Evolutionary conservation across 192 early-diverging fungal genomes (phyloP), one percentile per base, ranked within the genome.

Genomic region (Tieghemiomyces parasiticus): DNA sequence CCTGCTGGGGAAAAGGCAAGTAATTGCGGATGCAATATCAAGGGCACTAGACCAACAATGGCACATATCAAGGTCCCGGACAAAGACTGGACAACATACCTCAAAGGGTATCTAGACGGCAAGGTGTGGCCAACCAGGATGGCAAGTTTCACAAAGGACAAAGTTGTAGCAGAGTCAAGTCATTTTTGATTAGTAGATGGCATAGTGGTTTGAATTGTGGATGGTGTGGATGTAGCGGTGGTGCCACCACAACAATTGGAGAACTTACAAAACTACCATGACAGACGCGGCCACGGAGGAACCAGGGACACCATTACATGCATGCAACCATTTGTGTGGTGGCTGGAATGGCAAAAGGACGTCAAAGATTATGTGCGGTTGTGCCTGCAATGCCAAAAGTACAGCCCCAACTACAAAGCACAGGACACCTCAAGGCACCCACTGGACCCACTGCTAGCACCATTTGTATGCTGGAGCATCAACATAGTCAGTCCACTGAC

Each of bases 401-500:
- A n/a, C n/a, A n/a, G n/a, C n/a, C n/a, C n/a, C n/a, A n/a, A n/a
- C n/a, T n/a, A n/a, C n/a, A n/a, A n/a, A n/a, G n/a, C n/a, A n/a
- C n/a, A n/a, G n/a, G n/a, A n/a, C n/a, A n/a, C n/a, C n/a, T n/a
- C n/a, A n/a, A 10, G 16, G 33, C 48, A 51, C 24, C 35, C 33
- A 10, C 45, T 61, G 35, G 14, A 42, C 14, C 50, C 34, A 9
- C 22, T 16, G 19, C 35, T 42, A 16, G 24, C 25, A 38, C 61
- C 50, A 2, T 61, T 61, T 38, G 33, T 29, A 6, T 9, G 50
- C 2, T 61, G 61, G 61, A 20, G n/a, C 2, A 45, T 61, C 25
- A 50, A 61, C 25, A 52, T 61, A n/a, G 52, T 61, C 16, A 50
- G 61, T 26, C 35, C 50, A 3, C 52, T 38, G 8, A 35, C 61